Base-by-base conservation (phyloP, 441 rosid genomes). In the Pelargonium cotyledonis region DNA sequence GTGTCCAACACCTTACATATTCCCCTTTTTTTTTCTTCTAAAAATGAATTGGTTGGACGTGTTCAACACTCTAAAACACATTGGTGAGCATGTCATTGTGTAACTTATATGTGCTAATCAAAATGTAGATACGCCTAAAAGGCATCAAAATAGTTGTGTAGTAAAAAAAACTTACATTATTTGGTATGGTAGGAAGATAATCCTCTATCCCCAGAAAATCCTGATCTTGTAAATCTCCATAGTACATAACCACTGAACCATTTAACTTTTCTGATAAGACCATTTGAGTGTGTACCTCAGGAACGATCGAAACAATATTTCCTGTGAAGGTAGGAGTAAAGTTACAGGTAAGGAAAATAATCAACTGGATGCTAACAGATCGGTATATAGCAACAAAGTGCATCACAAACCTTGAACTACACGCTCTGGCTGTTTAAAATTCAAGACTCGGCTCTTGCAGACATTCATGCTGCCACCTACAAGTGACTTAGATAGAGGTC, bases 241-340 rank as follows among this genome's bases (percentile, higher is more conserved):
- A 88, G 73, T 78, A 81, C 82, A 91, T 77, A 70, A 94, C 96
- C 66, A 96, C 89, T 23, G 96, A 89, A 73, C 96, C 96, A 81
- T 74, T 80, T 66, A 84, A 81, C 85, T 89, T 95, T 85, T 90
- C 91, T 74, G 88, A 83, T 96, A 95, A 73, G 18, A 88, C 78
- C 86, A 95, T 79, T 74, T 79, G 84, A 78, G 85, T 78, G 46
- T 67, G 77, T 73, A 75, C 49, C 77, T 78, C 82, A 70, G 77
- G 81, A 73, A 86, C 82, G 35, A 58, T 21, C 51, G 87, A 75
- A 64, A 83, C 76, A 40, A 44, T 79, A 75, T 79, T 84, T 63
- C 90, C 96, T 88, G 75, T 23, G 65, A 47, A 77, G 73, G 67
- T 5, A 75, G 63, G 55, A 49, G 16, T 49, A n/a, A 6, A 49